These are phyloP conservation scores for Suillus bovinus DNA, from an alignment of 768 basidiomycete genomes.

Conservation along the genomic window DNA sequence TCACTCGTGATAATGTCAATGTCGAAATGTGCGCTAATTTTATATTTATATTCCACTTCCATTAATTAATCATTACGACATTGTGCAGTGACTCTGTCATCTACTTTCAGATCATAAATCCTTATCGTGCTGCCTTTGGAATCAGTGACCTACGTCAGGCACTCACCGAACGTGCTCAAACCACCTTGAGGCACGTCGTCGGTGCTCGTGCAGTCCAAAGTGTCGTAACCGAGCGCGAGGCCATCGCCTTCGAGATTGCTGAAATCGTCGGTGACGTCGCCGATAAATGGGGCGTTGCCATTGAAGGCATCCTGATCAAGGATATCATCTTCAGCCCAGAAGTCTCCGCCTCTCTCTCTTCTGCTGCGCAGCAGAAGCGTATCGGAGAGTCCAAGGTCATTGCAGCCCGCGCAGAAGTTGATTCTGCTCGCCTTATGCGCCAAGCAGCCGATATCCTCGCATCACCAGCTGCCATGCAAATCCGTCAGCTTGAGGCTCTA, in stretches of 20 bases:
- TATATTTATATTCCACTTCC: not conserved
- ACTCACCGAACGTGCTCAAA: conserved; percentile 84
- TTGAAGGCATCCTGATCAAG: conserved; percentile 95
- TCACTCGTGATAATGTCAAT: conserved; percentile 95
- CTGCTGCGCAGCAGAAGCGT: conserved; percentile 95
- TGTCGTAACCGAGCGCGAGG: conserved; percentile 96
- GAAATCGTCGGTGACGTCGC: conserved; percentile 92
- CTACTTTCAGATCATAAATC: conserved; percentile 87
- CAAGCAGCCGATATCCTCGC: conserved; percentile 95
- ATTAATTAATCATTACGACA: conserved; percentile 14
- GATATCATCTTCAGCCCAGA: conserved; percentile 93
- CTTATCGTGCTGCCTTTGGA: conserved; percentile 93
- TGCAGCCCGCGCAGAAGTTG: conserved; percentile 93
- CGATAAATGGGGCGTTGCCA: conserved; percentile 96
- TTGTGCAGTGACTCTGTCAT: conserved; percentile 80
- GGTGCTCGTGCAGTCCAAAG: conserved; percentile 94
- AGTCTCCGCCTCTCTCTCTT: conserved; percentile 87
- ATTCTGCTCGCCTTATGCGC: conserved; percentile 92
- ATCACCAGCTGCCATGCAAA: conserved; percentile 96
- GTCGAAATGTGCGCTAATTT: conserved; percentile 73
- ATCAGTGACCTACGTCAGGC: conserved; percentile 88
- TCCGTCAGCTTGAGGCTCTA: conserved; percentile 93
- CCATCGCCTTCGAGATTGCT: conserved; percentile 94
- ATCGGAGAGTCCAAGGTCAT: conserved; percentile 97
- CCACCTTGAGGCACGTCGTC: conserved; percentile 96